Evolutionary conservation across 225 moss, liverwort and hornwort genomes (phyloP).

Genomic region (Physcomitrellopsis africana): DNA sequence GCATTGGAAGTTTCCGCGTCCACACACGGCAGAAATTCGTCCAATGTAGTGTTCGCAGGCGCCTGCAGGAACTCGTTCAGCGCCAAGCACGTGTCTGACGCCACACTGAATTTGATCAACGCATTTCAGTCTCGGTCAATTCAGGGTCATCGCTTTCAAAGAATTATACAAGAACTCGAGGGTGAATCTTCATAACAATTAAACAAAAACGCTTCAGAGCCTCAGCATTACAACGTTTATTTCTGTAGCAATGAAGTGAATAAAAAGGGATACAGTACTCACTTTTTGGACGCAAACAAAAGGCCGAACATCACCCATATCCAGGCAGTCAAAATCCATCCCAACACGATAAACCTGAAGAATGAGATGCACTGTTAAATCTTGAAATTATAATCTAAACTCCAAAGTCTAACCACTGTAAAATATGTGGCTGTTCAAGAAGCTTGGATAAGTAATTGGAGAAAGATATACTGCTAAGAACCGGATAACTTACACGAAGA

Average conservation of each 20-base stretch:
- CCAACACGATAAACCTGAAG: conserved; percentile 39
- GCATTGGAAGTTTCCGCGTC: conserved; percentile 55
- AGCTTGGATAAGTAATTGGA: neutral
- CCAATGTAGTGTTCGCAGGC: conserved; percentile 72
- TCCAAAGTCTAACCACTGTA: neutral
- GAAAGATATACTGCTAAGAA: neutral
- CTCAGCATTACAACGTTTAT: neutral
- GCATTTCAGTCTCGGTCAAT: neutral
- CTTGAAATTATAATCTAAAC: neutral
- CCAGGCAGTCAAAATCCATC: conserved; percentile 60
- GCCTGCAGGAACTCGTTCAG: conserved; percentile 55
- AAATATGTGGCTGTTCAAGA: neutral
- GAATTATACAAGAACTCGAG: no score
- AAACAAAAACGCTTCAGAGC: neutral
- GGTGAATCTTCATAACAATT: neutral
- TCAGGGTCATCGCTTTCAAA: neutral
- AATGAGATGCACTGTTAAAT: neutral
- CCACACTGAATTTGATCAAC: conserved; percentile 39
- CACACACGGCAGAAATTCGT: conserved; percentile 67
- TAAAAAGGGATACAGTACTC: conserved; percentile 1
- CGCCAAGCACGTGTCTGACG: conserved; percentile 72
- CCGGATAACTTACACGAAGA: conserved; percentile 51
- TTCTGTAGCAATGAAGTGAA: neutral
- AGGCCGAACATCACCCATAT: conserved; percentile 64
- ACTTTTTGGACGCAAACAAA: conserved; percentile 58